Evolutionary conservation across 371 early-diverging fungal genomes (phyloP).

Genomic region (Mucor racemosus): DNA sequence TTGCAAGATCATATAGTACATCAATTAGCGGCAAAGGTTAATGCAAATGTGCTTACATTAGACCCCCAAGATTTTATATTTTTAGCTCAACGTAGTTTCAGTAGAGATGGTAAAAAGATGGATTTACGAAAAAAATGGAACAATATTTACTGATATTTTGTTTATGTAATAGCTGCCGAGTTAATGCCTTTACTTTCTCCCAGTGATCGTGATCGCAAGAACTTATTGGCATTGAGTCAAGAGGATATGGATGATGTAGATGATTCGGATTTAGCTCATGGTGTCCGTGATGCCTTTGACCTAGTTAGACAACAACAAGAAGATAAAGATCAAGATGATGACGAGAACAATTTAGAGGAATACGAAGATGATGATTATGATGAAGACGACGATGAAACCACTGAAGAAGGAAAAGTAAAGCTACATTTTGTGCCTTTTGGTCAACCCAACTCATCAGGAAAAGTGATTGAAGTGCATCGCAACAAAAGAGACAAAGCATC

Average conservation of each 20-base stretch:
- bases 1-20: constrained; percentile 43
- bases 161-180: constrained; percentile 6
- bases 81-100: constrained; percentile 46
- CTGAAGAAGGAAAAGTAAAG: constrained; percentile 9
- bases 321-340: constrained; percentile 6
- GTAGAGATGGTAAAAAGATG: constrained; percentile 22
- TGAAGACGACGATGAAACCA: constrained; percentile 6
- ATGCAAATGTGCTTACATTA: constrained; percentile 40
- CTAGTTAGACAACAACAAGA: background rate
- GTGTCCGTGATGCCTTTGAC: background rate
- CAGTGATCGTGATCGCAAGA: constrained; percentile 23
- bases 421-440: constrained; percentile 1
- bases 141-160: no score
- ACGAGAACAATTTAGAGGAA: constrained; percentile 11
- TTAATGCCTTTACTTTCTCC: constrained; percentile 23
- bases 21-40: constrained; percentile 29
- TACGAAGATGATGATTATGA: constrained; percentile 7
- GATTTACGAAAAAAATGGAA: constrained; percentile 9
- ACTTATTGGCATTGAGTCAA: constrained; percentile 20
- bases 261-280: background rate
- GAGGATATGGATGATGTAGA: constrained; percentile 4
- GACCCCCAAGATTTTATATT: constrained; percentile 56
- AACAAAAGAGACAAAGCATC: constrained; percentile 3
- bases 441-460: background rate
- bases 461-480: constrained; percentile 10